Evolutionary conservation across 2,329 filamentous ascomycete genomes (phyloP), one percentile per base, ranked within the genome.

Genomic region (Monosporascus ibericus): DNA sequence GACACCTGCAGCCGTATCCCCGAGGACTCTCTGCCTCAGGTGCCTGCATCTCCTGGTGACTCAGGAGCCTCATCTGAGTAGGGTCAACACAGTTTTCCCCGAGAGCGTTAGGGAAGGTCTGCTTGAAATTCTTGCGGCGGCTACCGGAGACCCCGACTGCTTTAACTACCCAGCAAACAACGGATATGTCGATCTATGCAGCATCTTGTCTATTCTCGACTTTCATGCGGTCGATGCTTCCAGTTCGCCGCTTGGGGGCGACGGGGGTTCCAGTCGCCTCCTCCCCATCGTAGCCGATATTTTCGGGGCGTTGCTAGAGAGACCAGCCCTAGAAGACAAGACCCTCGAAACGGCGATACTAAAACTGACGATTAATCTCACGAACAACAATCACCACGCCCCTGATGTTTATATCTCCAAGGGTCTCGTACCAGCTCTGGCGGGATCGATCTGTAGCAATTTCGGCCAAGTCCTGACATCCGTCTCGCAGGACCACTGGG

Each of bases 361-460:
- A 47, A 84, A 88, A 52, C 77, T 96, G 4, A 85, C 89, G 37
- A 79, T 96, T 57, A 95, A 95, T 62, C 78, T 92, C 48, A 94
- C 91, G 8, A 96, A 96, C 72, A 89, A 90, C 60, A 88, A 88
- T 55, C 71, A 80, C 0, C 74, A 76, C 15, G 84, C 89, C 14
- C 90, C 88, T 40, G 78, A 82, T 30, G 73, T 81, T 3, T 90
- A 95, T 61, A 79, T 86, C 30, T 75, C 81, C n/a, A 76, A 77
- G 48, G 74, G 75, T 8, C 70, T 87, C 9, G 73, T 84, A 52
- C 65, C 73, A 39, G 61, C 69, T 53, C 65, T 85, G 15, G 75
- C 75, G 2, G 65, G 68, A 2, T 72, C 75, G 1, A 77, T 87
- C 25, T 75, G 82, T 6, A 68, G 68, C 3, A 75, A 76, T 2